Evolutionary conservation across 305 asterid species (phyloP).

Genomic region (Fraxinus floribunda): DNA sequence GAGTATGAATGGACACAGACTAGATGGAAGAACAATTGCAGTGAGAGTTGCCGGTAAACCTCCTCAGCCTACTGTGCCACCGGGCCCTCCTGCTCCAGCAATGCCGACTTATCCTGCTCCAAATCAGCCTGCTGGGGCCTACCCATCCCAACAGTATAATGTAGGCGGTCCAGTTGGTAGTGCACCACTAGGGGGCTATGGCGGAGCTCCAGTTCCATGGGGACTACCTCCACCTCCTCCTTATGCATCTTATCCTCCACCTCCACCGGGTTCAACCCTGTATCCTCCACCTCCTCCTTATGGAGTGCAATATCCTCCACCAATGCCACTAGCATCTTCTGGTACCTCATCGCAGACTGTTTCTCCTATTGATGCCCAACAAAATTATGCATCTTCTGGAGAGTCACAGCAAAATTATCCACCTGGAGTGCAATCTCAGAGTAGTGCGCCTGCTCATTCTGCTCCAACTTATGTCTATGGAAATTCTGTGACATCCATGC

Average conservation of each 20-base stretch:
- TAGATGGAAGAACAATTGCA: slow-evolving; percentile 92
- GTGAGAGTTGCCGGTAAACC: slow-evolving; percentile 94
- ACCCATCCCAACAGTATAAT: slow-evolving; percentile 79
- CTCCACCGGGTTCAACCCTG: slow-evolving; percentile 75
- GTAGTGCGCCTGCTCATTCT: slow-evolving; percentile 52
- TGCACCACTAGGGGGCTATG: slow-evolving; percentile 57
- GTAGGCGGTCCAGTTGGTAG: slow-evolving; percentile 67
- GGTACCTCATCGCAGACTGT: slow-evolving; percentile 40
- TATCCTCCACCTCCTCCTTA: slow-evolving; percentile 52
- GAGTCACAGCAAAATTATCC: slow-evolving; percentile 68
- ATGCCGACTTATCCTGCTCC: slow-evolving; percentile 61
- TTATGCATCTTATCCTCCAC: slow-evolving; percentile 67
- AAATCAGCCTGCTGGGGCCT: slow-evolving; percentile 55
- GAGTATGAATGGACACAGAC: slow-evolving; percentile 80
- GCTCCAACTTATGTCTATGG: slow-evolving; percentile 55
- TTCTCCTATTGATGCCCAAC: slow-evolving; percentile 60
- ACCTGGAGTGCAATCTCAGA: slow-evolving; percentile 68
- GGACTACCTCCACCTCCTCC: slow-evolving; percentile 67
- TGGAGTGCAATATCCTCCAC: slow-evolving; percentile 71
- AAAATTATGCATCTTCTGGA: slow-evolving; percentile 51
- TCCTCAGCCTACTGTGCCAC: slow-evolving; percentile 77
- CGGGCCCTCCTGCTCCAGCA: slow-evolving; percentile 75
- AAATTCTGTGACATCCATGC: slow-evolving; percentile 48
- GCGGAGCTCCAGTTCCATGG: slow-evolving; percentile 63
- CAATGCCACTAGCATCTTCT: slow-evolving; percentile 55